phyloP scores from a whole-genome alignment of 225 moss, liverwort and hornwort species.

The Sphagnum contortum region DNA sequence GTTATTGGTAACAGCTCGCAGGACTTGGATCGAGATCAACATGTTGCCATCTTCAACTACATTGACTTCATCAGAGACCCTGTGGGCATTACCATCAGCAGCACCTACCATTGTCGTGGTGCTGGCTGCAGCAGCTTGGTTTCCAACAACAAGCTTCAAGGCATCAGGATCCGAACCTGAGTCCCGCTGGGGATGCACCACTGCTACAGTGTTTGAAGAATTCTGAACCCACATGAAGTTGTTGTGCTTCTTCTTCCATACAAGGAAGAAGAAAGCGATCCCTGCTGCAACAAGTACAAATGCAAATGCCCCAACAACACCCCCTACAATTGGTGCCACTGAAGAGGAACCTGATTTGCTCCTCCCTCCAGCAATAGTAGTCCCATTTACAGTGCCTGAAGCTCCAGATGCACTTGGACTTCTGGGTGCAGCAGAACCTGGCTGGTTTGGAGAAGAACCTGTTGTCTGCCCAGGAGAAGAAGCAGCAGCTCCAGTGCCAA shows the following conservation, averaged over 20 bases:
- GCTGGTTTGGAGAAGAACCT: slow-evolving; percentile 1
- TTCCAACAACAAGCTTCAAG: slow-evolving; percentile 48
- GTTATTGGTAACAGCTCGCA: slow-evolving; percentile 71
- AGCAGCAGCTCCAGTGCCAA: slow-evolving; percentile 29
- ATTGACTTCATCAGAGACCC: slow-evolving; percentile 9
- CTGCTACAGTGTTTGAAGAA: slow-evolving; percentile 41
- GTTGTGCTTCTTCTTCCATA: slow-evolving; percentile 37
- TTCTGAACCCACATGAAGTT: slow-evolving; percentile 40
- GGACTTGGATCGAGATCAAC: slow-evolving; percentile 66
- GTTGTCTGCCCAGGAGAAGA: slow-evolving; percentile 12
- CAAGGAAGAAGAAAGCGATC: slow-evolving; percentile 23
- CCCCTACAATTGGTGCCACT: slow-evolving; percentile 54
- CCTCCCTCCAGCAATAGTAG: background rate
- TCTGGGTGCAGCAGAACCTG: slow-evolving; percentile 5
- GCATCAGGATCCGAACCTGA: slow-evolving; percentile 74
- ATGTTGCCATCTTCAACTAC: slow-evolving; percentile 66
- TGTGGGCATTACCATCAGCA: slow-evolving; percentile 56
- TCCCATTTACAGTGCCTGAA: slow-evolving; percentile 9
- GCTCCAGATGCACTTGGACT: slow-evolving; percentile 5
- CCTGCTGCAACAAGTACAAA: slow-evolving; percentile 11
- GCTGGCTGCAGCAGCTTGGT: slow-evolving; percentile 8
- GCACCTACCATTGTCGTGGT: slow-evolving; percentile 15
- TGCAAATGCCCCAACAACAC: slow-evolving; percentile 27
- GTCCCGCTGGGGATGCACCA: slow-evolving; percentile 66
- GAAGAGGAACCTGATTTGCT: slow-evolving; percentile 10